Conservation (phyloP, 2,329 filamentous ascomycete species). For the Beauveria varroae region DNA sequence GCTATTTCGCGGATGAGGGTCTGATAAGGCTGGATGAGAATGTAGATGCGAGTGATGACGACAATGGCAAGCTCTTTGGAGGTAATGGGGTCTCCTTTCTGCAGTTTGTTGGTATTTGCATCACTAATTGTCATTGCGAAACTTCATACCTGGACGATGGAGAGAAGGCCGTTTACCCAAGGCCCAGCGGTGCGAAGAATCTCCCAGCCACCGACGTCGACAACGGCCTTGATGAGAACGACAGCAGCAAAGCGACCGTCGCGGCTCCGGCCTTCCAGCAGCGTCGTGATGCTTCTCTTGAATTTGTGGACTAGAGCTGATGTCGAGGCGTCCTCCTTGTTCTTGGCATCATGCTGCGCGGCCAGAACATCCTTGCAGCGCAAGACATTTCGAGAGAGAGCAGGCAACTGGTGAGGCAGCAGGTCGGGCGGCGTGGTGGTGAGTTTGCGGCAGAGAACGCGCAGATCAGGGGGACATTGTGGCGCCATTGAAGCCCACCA, state of each 20-base stretch:
- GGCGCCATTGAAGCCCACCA: conserved; percentile 18
- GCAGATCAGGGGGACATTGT: conserved; percentile 48
- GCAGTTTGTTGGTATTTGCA: conserved; percentile 16
- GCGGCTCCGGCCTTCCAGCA: conserved; percentile 68
- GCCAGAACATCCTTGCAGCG: conserved; percentile 57
- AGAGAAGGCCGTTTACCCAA: conserved; percentile 72
- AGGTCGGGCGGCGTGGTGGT: conserved; percentile 64
- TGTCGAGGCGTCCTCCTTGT: conserved; percentile 57
- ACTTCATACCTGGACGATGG: conserved; percentile 59
- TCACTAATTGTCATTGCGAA: neutral
- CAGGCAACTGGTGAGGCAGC: conserved; percentile 65
- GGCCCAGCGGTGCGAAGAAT: conserved; percentile 62
- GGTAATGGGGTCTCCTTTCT: conserved; percentile 71
- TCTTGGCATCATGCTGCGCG: conserved; percentile 49
- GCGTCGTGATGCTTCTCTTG: conserved; percentile 66
- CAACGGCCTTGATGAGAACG: conserved; percentile 68
- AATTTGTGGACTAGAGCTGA: conserved; percentile 68
- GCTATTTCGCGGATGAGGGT: conserved; percentile 82
- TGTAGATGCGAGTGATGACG: conserved; percentile 75
- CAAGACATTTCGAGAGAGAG: conserved; percentile 54
- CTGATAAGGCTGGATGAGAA: conserved; percentile 72
- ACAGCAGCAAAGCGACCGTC: conserved; percentile 73
- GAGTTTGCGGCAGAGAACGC: conserved; percentile 60
- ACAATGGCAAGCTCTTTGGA: conserved; percentile 72
- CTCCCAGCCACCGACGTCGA: conserved; percentile 82